Conservation (phyloP, 73 alveolate species). For the Tetrahymena malaccensis region DNA sequence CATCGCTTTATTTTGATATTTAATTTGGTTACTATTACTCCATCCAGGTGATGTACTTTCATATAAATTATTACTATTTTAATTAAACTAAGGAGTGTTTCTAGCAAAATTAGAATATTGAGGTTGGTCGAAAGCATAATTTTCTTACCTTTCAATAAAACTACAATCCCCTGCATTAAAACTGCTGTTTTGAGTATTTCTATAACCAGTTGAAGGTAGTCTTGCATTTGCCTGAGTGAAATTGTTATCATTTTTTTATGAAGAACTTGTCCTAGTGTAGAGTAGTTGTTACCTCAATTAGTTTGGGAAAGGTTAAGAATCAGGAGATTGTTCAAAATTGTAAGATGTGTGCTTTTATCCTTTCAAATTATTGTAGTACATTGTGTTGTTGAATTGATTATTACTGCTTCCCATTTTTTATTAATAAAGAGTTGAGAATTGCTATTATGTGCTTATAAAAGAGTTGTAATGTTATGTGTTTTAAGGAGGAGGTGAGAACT, state of each 20-base stretch:
- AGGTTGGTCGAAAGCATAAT: not conserved
- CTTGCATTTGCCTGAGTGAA: not conserved
- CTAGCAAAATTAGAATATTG: not conserved
- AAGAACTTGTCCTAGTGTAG: not conserved
- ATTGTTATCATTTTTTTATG: not conserved
- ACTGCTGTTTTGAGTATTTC: not conserved
- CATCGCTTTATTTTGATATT: not conserved
- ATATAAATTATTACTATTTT: not conserved
- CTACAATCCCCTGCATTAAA: not conserved
- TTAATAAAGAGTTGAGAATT: not conserved
- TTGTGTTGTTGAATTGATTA: not conserved
- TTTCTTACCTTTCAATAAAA: not conserved
- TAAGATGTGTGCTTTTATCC: not conserved
- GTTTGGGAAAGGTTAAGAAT: not conserved
- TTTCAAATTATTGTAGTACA: not conserved
- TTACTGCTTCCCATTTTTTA: not conserved
- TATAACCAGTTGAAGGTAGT: not conserved
- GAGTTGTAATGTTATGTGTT: not conserved
- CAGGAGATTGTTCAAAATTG: not conserved
- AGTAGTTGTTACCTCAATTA: not conserved
- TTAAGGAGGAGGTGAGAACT: not conserved
- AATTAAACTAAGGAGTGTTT: not conserved
- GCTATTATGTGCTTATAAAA: not conserved
- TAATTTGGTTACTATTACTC: not conserved
- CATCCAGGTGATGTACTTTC: not conserved